Percentiles rank a stretch among this genome's conserved stretches.
These are phyloP conservation scores for Monilinia fructigena DNA, from an alignment of 2,329 filamentous ascomycete species.

Conservation along the genomic window DNA sequence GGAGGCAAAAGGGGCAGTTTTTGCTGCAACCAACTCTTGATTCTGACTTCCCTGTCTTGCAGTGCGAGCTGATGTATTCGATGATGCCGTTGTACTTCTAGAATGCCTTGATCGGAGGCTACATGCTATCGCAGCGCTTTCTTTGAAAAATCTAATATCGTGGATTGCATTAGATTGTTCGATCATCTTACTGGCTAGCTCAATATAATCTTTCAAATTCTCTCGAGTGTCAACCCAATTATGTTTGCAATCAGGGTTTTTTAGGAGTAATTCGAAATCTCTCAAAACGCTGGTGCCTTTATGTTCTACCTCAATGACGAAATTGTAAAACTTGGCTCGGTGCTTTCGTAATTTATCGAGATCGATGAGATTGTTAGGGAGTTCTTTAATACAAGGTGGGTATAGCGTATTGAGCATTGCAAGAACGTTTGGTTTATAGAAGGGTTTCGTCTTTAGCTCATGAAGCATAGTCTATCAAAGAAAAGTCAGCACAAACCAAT, in stretches of 20 bases:
- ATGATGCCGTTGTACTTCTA: not conserved
- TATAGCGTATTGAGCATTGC: constrained; percentile 40
- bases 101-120: not conserved
- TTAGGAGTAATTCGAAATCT: constrained; percentile 27
- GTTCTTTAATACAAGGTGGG: constrained; percentile 32
- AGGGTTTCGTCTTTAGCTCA: constrained; percentile 28
- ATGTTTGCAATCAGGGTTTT: constrained; percentile 27
- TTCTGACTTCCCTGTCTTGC: not conserved
- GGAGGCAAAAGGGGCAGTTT: not conserved
- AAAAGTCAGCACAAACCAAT: constrained; percentile 17
- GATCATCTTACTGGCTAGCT: constrained; percentile 34
- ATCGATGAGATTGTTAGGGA: constrained; percentile 31
- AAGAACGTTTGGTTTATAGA: constrained; percentile 32
- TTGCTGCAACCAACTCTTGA: not conserved
- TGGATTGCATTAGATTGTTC: constrained; percentile 29
- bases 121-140: not conserved
- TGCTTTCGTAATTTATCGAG: constrained; percentile 29
- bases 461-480: constrained; percentile 33
- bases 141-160: constrained; percentile 26
- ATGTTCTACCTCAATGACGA: constrained; percentile 29
- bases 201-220: constrained; percentile 30
- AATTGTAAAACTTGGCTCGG: constrained; percentile 32
- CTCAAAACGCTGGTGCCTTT: constrained; percentile 26
- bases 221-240: constrained; percentile 29
- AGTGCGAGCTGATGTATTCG: constrained; percentile 4